phyloP scores from a whole-genome alignment of 148 eudicot genomes.

The Diospyros lotus region DNA sequence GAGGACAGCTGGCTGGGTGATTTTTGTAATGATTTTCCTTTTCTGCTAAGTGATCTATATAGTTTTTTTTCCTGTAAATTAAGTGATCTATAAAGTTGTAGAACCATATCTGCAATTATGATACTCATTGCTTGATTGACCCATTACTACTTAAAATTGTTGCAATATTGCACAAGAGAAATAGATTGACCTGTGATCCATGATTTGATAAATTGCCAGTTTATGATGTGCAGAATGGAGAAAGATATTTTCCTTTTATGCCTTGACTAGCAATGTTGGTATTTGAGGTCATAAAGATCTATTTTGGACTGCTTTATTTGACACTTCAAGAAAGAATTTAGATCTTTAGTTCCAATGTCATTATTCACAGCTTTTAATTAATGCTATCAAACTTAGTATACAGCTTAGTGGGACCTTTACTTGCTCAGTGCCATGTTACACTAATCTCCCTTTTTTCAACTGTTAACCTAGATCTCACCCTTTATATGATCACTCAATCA shows the following conservation, averaged over 20 bases:
- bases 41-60: no score
- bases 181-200: neutral
- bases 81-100: neutral
- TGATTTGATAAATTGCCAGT: neutral
- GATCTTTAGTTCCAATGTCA: neutral
- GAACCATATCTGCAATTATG: neutral
- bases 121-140: neutral
- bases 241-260: neutral
- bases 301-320: neutral
- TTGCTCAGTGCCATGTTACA: no score
- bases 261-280: neutral
- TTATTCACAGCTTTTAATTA: conserved; percentile 1
- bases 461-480: no score
- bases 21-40: no score
- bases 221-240: neutral
- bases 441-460: no score
- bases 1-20: no score
- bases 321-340: neutral
- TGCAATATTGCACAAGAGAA: neutral
- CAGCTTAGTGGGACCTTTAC: neutral
- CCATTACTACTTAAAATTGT: neutral
- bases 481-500: no score
- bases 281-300: neutral
- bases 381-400: neutral
- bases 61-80: neutral